A percentile compares a stretch with the other conserved stretches of the same genome.
Conservation (phyloP, 2,329 filamentous ascomycete genomes). For the Colletotrichum karsti region DNA sequence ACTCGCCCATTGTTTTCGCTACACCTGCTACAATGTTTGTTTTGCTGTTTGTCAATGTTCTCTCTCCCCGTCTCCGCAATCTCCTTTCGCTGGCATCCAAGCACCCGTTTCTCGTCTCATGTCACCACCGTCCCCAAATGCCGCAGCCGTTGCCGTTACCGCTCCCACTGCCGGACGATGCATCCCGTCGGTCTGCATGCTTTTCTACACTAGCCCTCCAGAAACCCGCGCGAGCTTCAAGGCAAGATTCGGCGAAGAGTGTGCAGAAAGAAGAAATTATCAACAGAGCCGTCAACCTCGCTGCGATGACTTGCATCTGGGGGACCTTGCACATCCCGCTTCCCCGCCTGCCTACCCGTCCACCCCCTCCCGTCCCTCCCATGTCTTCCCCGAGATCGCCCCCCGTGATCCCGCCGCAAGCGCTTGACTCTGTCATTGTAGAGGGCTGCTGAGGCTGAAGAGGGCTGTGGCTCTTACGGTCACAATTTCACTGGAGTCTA, state of each 20-base stretch:
- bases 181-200: too few species aligned
- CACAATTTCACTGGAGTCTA: neutral
- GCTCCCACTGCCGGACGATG: neutral
- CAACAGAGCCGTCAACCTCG: neutral
- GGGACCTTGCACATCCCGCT: conserved; percentile 1
- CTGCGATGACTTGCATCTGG: conserved; percentile 8
- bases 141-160: neutral
- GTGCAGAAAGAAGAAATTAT: neutral
- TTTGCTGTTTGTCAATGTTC: neutral
- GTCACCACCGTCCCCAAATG: neutral
- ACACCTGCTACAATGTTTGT: too few species aligned
- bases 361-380: neutral
- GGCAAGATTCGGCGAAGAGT: neutral
- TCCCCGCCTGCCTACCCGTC: neutral
- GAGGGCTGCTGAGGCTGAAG: neutral
- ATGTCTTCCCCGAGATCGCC: neutral
- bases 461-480: neutral
- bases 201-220: neutral
- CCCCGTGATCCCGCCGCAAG: neutral
- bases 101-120: too few species aligned
- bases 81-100: too few species aligned
- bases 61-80: too few species aligned
- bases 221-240: neutral
- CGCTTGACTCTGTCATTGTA: neutral
- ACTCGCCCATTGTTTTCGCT: too few species aligned